Evolutionary conservation across 352 stramenopile species (phyloP), one percentile per base, ranked within the genome.

Genomic region (Peronospora farinosa): DNA sequence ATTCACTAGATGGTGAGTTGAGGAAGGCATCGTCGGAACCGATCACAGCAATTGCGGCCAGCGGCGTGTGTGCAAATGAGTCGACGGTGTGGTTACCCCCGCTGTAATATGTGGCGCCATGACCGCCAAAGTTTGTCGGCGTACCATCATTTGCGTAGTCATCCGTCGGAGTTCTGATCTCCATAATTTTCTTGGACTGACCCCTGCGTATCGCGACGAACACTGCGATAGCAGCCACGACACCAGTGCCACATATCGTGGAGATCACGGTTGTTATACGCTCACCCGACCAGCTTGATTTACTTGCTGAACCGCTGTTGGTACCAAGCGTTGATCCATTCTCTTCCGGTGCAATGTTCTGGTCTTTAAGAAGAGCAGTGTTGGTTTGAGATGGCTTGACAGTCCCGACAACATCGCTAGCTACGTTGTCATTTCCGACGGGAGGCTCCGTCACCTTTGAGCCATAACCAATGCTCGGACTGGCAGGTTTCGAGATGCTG

Each of bases 131-230:
- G 1, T 47, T 61, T 35, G 49, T 54, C 0, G 62, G 52, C 8
- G 47, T 65, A 5, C 54, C 35, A 3, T 69, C 47, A 23, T 57
- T 40, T 1, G 39, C 50, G 28, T 49, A 59, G 28, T 68, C 53
- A 5, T 69, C 48, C 19, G 19, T 38, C 1, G 66, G 68, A 8
- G 65, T 82, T 30, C 55, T 51, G 2, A 67, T 55, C 23, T 40
- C 60, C 3, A 57, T 69, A 2, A 53, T 48, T 42, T 56, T 64
- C 13, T 33, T 54, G 35, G 16, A 40, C 19, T 60, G 46, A 23
- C 61, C 44, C 13, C 54, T 70, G 16, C 63, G 66, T 9, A 73
- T 40, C 16, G 67, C 60, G 7, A 68, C 52, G 40, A 82, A 68
- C n/a, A 77, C 55, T 1, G 54, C 67, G 17, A 80, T 41, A 4